phyloP scores from a whole-genome alignment of 495 filamentous ascomycete genomes.

The Viridothelium virens region DNA sequence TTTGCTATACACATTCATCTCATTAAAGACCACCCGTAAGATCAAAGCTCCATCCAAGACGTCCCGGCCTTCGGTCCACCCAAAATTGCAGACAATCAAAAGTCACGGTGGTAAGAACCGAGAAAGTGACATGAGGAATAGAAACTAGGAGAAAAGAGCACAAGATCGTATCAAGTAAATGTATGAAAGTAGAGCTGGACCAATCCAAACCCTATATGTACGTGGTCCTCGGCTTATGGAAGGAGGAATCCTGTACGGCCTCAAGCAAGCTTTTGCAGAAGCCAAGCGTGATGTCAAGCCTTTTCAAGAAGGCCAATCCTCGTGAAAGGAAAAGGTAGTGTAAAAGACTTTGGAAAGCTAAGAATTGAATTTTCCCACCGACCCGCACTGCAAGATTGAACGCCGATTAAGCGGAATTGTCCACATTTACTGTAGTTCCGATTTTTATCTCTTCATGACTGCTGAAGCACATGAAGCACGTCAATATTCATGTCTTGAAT shows the following conservation, averaged over 20 bases:
- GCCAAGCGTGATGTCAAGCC: background rate
- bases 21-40: background rate
- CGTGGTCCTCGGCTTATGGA: background rate
- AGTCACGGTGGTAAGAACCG: background rate
- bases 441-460: background rate
- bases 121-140: background rate
- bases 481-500: background rate
- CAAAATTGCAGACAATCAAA: slow-evolving; percentile 1
- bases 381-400: background rate
- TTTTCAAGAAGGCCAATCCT: background rate
- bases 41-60: background rate
- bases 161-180: background rate
- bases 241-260: background rate
- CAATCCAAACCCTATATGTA: background rate
- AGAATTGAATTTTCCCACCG: background rate
- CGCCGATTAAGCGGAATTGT: background rate
- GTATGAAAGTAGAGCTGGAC: background rate
- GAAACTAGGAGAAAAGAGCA: background rate
- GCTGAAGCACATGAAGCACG: background rate
- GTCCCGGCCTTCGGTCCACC: background rate
- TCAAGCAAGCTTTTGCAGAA: background rate
- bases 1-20: background rate
- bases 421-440: background rate
- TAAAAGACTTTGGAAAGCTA: no score
- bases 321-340: background rate